Percentiles rank a stretch among this genome's conserved stretches.
Conservation (phyloP, 208 protist genomes). For the Phytomonas francai region DNA sequence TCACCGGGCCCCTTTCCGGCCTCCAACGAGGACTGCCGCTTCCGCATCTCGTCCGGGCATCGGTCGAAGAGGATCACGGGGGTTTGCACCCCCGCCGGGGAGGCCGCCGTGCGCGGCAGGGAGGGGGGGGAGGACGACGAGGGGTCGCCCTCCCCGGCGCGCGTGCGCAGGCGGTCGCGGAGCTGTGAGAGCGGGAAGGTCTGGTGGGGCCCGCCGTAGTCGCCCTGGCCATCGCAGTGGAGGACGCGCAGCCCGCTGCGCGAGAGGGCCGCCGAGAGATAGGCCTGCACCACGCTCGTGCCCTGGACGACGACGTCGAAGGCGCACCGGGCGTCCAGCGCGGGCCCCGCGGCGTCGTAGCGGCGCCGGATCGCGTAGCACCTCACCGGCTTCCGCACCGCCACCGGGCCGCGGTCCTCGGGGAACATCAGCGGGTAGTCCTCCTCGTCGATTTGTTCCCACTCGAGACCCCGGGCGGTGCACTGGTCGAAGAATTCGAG, state of each 20-base stretch:
- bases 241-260: conserved; percentile 82
- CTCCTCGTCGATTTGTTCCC: conserved; percentile 71
- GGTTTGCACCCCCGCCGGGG: no score
- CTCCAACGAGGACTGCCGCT: no score
- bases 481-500: conserved; percentile 85
- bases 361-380: conserved; percentile 60
- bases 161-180: no score
- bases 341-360: conserved; percentile 41
- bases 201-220: conserved; percentile 68
- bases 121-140: no score
- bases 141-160: no score
- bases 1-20: no score
- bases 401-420: conserved; percentile 70
- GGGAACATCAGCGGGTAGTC: conserved; percentile 86
- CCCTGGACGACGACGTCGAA: conserved; percentile 87
- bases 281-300: conserved; percentile 79
- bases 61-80: no score
- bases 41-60: no score
- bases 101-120: no score
- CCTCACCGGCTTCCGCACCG: conserved; percentile 74
- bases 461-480: conserved; percentile 54
- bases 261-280: conserved; percentile 75
- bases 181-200: conserved; percentile 22
- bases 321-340: conserved; percentile 19
- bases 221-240: conserved; percentile 79